Conservation (phyloP, 306 rosid species). For the Cucurbita maxima region DNA sequence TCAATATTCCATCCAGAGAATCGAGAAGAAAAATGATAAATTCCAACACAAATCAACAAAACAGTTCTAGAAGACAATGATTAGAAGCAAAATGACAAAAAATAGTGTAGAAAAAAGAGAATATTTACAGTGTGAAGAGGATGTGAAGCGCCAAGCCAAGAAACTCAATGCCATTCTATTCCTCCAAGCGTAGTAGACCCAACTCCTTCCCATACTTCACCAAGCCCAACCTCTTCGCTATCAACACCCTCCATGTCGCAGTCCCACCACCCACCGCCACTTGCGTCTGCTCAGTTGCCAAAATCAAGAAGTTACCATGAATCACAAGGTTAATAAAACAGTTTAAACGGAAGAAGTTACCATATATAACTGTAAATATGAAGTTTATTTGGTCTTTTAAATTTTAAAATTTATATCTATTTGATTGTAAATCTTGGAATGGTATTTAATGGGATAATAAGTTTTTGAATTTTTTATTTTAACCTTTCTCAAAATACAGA, state of each 20-base stretch:
- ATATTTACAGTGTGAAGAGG: not conserved
- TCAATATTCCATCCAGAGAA: no score
- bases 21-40: no score
- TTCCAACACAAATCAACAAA: no score
- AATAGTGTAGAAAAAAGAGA: not conserved
- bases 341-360: not conserved
- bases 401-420: no score
- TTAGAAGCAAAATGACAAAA: not conserved
- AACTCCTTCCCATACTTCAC: slow-evolving; percentile 92
- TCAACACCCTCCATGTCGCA: slow-evolving; percentile 77
- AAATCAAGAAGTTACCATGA: not conserved
- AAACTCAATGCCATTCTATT: slow-evolving; percentile 59
- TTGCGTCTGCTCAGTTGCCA: slow-evolving; percentile 35
- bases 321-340: not conserved
- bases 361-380: not conserved
- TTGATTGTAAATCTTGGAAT: no score
- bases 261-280: slow-evolving; percentile 96
- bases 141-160: not conserved
- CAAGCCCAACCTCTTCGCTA: slow-evolving; percentile 56
- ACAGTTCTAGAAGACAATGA: not conserved
- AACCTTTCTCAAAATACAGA: no score
- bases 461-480: no score
- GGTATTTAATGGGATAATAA: no score
- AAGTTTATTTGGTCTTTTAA: no score
- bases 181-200: slow-evolving; percentile 87